Evolutionary conservation across 768 basidiomycete species (phyloP), one percentile per base, ranked within the genome.

Genomic region (Tricholoma flavovirens): DNA sequence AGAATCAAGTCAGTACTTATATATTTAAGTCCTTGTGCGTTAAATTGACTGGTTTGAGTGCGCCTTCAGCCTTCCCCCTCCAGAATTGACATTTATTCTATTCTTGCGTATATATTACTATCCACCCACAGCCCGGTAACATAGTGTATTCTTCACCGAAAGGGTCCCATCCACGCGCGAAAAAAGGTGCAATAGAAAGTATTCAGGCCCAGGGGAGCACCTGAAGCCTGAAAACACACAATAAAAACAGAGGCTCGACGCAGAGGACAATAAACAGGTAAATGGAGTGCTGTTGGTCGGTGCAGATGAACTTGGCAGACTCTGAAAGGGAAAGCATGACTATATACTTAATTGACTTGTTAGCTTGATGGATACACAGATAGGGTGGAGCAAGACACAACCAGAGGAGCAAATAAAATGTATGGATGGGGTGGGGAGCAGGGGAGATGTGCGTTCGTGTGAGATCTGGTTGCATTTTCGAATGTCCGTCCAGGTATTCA

Each of bases 401-500:
- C 58, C 52, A 58, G 48, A 35, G 9, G 35, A 51, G 57, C 50
- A 53, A 22, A 57, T 50, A 59, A 59, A 54, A 30, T 61, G 59
- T 49, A 63, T 64, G 61, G 58, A 59, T 60, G 59, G 53, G 53
- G 51, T 50, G 53, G 57, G 63, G 51, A 42, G 38, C 36, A 57
- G 59, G 46, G 59, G 59, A 5, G 54, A 53, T 56, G n/a, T 64
- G 59, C 51, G 54, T 64, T 40, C 52, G 51, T 60, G 49, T 58
- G 53, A 49, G 55, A 57, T 60, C 46, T 60, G 60, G 59, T 55
- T 64, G 64, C 62, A 67, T 69, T 59, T 64, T 58, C 58, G 60
- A 63, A 69, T 66, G 67, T 70, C 67, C 67, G 67, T 69, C 67
- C 66, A 66, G 65, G 61, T 49, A 30, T 49, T 62, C 66, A 64